Percentiles rank a stretch among this genome's conserved stretches.
Evolutionary conservation across 345 rosid genomes (phyloP).

Genomic region (Citrus mangshanensis): DNA sequence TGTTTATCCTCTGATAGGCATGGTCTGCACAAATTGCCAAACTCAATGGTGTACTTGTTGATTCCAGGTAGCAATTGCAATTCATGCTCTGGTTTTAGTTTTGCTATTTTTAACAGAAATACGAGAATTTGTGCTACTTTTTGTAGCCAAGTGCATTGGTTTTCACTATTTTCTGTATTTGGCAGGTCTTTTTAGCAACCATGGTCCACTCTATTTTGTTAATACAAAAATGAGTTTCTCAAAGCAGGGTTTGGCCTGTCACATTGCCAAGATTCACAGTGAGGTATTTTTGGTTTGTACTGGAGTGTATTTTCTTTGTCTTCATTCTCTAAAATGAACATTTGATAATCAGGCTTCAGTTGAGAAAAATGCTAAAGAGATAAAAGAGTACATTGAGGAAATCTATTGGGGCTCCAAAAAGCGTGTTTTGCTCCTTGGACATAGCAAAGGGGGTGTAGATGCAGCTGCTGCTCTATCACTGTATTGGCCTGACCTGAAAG

Average conservation of each 20-base stretch:
- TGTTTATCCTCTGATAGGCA: constrained; percentile 56
- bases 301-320: neutral
- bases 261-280: constrained; percentile 97
- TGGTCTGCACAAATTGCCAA: constrained; percentile 86
- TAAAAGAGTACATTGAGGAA: constrained; percentile 93
- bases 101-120: neutral
- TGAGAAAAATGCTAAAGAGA: constrained; percentile 93
- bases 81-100: neutral
- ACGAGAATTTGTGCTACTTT: neutral
- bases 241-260: constrained; percentile 90
- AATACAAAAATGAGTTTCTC: constrained; percentile 77
- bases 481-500: constrained; percentile 93
- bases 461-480: constrained; percentile 93
- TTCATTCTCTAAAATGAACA: constrained; percentile 23
- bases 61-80: constrained; percentile 71
- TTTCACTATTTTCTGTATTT: constrained; percentile 5
- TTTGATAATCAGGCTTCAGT: constrained; percentile 74
- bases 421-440: constrained; percentile 90
- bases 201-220: constrained; percentile 94
- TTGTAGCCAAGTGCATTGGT: neutral
- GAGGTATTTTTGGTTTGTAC: constrained; percentile 50
- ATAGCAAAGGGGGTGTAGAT: constrained; percentile 99
- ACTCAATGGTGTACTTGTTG: constrained; percentile 76
- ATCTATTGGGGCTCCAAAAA: constrained; percentile 93
- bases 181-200: constrained; percentile 98